Evolutionary conservation across 2,329 filamentous ascomycete species (phyloP), one percentile per base, ranked within the genome.

Genomic region (Cadophora luteo-olivacea): DNA sequence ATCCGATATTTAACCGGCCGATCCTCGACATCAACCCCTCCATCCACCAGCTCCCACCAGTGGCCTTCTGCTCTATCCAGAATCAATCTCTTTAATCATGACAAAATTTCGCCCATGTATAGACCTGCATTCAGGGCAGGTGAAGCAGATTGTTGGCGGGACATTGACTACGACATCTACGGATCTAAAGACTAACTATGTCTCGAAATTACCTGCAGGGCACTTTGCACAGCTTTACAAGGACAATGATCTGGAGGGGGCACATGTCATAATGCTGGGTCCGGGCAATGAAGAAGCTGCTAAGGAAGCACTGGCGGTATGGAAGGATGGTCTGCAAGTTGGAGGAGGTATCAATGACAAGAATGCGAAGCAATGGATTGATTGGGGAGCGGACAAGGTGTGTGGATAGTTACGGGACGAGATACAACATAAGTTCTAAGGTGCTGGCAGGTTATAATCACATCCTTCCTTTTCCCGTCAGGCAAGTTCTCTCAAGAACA

Each of bases 71-170:
- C 14, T 45, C 62, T 19, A 12, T 51, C 33, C 29, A 25, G 36
- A 32, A 38, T 63, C 64, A 58, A 66, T 22, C 24, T 5, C 55
- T 16, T n/a, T 32, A 66, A 82, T 71, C 54, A 97, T 99, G 96
- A 98, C 96, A 2, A 89, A 91, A 75, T 99, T 99, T 78, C 87
- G 96, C 49, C 96, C 96, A 24, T 99, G 96, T 78, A 98, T 99
- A 80, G 96, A 99, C 82, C 87, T 99, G 64, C 96, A 99, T 80
- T 91, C 94, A n/a, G 96, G 96, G 16, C 91, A 95, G 78, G 96
- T 99, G 69, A 99, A 99, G 84, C 96, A 99, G 81, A 99, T 99
- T 75, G 94, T 99, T 51, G 96, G 96, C 74, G 95, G 96, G 69
- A 98, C 96, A 1, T 87, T 99, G 70, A 91, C 91, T 81, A 87